Base-by-base conservation (phyloP, 768 basidiomycete species). In the Ramaria rubella region DNA sequence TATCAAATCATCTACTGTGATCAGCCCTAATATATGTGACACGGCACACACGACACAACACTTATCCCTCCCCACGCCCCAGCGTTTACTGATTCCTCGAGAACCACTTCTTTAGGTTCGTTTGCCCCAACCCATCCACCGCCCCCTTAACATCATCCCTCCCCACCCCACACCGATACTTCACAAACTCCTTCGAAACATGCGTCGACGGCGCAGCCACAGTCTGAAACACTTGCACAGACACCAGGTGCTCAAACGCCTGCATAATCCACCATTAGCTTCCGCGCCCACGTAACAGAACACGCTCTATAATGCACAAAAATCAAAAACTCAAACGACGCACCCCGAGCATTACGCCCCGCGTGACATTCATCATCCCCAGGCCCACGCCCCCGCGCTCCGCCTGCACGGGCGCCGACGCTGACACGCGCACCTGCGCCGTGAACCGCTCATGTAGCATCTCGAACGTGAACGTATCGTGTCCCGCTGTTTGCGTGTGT, bases 381-480 rank as follows among this genome's bases (percentile, higher is more conserved):
- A 92, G 85, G 44, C 79, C 53, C 30, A 68, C 79, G 42, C 65
- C 66, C 8, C 89, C 86, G 21, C 42, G 42, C 60, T 82, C 81
- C 42, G 90, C 67, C 51, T 85, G 83, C 19, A 92, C 80, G 1
- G 90, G 90, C 0, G 88, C 87, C 7, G 85, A 80, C 9, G 77
- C 75, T 5, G 88, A 86, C 21, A 82, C 76, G 21, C 85, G 82
- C 19, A 87, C 78, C 69, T 90, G 87, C 59, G 84, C 80, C 21
- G 82, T 81, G 67, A 94, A 93, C 30, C 77, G 75, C 52, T 90
- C 88, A 59, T 87, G 78, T 7, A 95, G 78, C 85, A 94, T 92
- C 63, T 94, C 91, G 65, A 98, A 95, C 29, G 90, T 97, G 70
- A 96, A 84, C 14, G 73, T 72, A 19, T 86, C 77, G 58, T 93